Conservation (phyloP, 2,329 filamentous ascomycete genomes). For the Xylariomycetidae sp. region DNA sequence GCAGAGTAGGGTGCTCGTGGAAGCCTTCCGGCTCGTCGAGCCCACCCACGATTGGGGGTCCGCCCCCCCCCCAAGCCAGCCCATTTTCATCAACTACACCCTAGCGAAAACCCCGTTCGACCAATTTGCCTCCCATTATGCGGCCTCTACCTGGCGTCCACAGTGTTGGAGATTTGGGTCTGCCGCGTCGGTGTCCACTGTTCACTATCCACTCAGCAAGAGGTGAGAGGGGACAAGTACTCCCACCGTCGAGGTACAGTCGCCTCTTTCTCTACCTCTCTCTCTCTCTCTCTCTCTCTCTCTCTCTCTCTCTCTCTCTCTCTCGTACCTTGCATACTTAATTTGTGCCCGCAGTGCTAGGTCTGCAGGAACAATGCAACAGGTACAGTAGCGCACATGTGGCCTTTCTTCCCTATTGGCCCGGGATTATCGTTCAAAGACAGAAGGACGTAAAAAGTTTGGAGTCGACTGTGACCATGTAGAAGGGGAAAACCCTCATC, state of each 20-base stretch:
- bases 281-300: constrained; percentile 11
- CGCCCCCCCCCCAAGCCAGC: constrained; percentile 4
- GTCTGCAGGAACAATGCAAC: constrained; percentile 26
- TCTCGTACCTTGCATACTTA: constrained; percentile 26
- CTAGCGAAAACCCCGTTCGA: constrained; percentile 8
- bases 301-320: constrained; percentile 13
- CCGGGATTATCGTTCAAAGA: too few species aligned
- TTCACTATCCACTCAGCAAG: constrained; percentile 2
- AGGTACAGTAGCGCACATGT: constrained; percentile 13
- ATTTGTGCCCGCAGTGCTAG: constrained; percentile 24
- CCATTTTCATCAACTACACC: constrained; percentile 4
- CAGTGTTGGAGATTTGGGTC: constrained; percentile 15
- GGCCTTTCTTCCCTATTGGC: too few species aligned
- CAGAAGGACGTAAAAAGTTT: too few species aligned
- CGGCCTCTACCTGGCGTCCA: constrained; percentile 17
- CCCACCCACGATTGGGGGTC: constrained; percentile 4
- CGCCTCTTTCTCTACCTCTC: too few species aligned
- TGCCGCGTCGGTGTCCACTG: constrained; percentile 2
- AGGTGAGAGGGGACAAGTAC: constrained; percentile 6
- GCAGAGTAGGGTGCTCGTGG: constrained; percentile 19
- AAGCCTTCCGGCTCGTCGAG: constrained; percentile 23
- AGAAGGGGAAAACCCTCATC: too few species aligned
- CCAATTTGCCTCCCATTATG: constrained; percentile 22
- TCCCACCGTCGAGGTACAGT: constrained; percentile 9
- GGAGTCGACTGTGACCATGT: too few species aligned